Evolutionary conservation across 208 protist species (phyloP).

Genomic region (Zelonia costaricensis): DNA sequence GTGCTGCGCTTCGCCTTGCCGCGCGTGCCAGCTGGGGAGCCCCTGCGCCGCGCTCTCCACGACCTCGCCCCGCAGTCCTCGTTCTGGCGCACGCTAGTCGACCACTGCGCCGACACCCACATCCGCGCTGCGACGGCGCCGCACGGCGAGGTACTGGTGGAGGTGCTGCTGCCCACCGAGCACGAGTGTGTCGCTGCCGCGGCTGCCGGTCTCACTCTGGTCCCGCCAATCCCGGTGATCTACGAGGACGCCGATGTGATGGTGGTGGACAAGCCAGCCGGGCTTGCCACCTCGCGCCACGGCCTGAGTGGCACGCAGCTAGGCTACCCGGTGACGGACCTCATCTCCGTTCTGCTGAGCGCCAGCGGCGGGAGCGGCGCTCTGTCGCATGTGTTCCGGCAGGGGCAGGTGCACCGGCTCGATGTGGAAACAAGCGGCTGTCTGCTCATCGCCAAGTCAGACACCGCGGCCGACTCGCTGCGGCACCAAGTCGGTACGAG

Average conservation of each 20-base stretch:
- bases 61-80: constrained; percentile 64
- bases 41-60: constrained; percentile 28
- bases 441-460: constrained; percentile 69
- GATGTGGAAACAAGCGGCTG: constrained; percentile 79
- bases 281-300: constrained; percentile 72
- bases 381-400: constrained; percentile 36
- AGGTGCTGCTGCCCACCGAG: constrained; percentile 42
- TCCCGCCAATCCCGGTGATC: constrained; percentile 33
- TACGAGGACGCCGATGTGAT: constrained; percentile 79
- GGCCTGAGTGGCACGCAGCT: constrained; percentile 68
- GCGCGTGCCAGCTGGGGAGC: constrained; percentile 2
- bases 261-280: constrained; percentile 75
- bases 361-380: neutral
- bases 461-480: constrained; percentile 51
- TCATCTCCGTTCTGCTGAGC: constrained; percentile 48
- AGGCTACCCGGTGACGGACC: constrained; percentile 27
- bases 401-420: constrained; percentile 84
- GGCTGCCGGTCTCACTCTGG: neutral
- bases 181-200: constrained; percentile 68
- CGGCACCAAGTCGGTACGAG: constrained; percentile 83
- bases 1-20: constrained; percentile 56
- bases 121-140: constrained; percentile 35
- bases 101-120: constrained; percentile 7
- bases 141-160: constrained; percentile 45
- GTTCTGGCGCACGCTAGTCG: constrained; percentile 77